Conservation (phyloP, 2,329 filamentous ascomycete species). For the Aspergillus luchuensis region DNA sequence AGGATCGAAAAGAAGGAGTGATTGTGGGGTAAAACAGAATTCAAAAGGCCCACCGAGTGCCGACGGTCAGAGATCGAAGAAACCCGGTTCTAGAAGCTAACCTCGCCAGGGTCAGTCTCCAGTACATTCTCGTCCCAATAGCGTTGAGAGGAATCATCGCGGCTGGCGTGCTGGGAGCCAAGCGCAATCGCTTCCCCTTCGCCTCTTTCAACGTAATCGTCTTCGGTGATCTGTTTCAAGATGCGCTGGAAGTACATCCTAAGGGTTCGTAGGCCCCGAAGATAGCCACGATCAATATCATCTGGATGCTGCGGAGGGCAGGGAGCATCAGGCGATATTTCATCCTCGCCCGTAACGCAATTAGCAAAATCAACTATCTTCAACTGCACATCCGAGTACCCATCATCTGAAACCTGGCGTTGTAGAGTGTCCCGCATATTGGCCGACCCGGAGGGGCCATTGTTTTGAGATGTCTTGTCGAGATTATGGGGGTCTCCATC, state of each 20-base stretch:
- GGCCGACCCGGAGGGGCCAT: constrained; percentile 24
- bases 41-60: background rate
- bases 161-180: constrained; percentile 35
- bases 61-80: background rate
- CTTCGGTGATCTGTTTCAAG: constrained; percentile 68
- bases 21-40: constrained; percentile 9
- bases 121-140: constrained; percentile 47
- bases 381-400: constrained; percentile 63
- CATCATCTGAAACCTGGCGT: constrained; percentile 38
- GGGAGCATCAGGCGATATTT: constrained; percentile 55
- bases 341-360: constrained; percentile 85
- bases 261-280: constrained; percentile 78
- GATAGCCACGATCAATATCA: constrained; percentile 83
- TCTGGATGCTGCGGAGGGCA: constrained; percentile 82
- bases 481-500: constrained; percentile 65
- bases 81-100: constrained; percentile 40
- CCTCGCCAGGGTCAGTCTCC: constrained; percentile 47
- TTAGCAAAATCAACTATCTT: constrained; percentile 99
- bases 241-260: constrained; percentile 85
- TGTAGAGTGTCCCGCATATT: constrained; percentile 36
- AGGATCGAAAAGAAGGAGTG: constrained; percentile 8
- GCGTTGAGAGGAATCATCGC: constrained; percentile 33
- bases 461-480: constrained; percentile 24
- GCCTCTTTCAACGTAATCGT: constrained; percentile 48
- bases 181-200: constrained; percentile 46